Conservation (phyloP, 1,284 basidiomycete species). For the Austropuccinia psidii region DNA sequence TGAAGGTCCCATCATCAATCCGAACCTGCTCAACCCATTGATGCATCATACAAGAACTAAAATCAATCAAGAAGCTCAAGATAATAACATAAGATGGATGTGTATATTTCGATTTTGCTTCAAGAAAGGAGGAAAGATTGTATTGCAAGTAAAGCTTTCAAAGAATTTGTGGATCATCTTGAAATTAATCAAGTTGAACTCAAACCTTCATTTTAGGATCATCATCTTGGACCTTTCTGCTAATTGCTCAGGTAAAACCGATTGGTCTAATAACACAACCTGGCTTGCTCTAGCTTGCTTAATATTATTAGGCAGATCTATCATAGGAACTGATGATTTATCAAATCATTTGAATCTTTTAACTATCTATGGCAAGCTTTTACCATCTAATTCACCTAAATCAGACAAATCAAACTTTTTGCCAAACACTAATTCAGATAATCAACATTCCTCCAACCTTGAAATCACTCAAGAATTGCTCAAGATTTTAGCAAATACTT, state of each 20-base stretch:
- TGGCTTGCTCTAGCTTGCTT: background rate
- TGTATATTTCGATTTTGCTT: too few relatives aligned
- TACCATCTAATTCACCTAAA: too few relatives aligned
- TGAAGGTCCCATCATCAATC: too few relatives aligned
- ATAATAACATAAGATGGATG: too few relatives aligned
- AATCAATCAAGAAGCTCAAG: too few relatives aligned
- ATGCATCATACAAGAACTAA: too few relatives aligned
- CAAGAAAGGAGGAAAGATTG: constrained; percentile 3
- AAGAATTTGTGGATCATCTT: constrained; percentile 1
- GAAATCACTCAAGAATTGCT: constrained; percentile 18
- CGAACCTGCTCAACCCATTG: too few relatives aligned
- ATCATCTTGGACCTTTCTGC: constrained; percentile 24
- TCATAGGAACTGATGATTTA: constrained; percentile 13
- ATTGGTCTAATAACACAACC: constrained; percentile 26
- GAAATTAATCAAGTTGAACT: background rate
- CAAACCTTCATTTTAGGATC: constrained; percentile 12
- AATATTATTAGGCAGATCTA: constrained; percentile 5
- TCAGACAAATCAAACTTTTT: too few relatives aligned
- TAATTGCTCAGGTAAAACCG: constrained; percentile 4
- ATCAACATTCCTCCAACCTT: background rate
- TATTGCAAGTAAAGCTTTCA: constrained; percentile 1
- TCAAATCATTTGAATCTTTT: constrained; percentile 9
- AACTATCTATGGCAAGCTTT: constrained; percentile 15
- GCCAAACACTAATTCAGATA: too few relatives aligned
- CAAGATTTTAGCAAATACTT: constrained; percentile 18